Evolutionary conservation across 352 stramenopile genomes (phyloP).

Genomic region (Pythium periplocum): DNA sequence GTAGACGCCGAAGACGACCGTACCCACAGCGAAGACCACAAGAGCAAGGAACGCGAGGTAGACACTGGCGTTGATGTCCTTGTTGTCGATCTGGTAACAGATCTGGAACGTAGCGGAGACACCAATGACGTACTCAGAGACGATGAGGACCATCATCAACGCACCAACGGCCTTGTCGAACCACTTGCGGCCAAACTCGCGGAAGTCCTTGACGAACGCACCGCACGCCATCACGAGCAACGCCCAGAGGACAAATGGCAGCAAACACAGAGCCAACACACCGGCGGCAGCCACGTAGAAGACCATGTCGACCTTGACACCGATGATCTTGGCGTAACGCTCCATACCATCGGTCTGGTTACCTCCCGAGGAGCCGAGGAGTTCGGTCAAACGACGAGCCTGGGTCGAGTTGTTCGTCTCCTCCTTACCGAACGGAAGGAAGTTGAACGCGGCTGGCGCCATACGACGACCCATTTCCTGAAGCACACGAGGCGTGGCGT

Average conservation of each 20-base stretch:
- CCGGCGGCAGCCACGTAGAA: slow-evolving; percentile 78
- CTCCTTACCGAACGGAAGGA: slow-evolving; percentile 61
- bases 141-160: slow-evolving; percentile 80
- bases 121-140: slow-evolving; percentile 80
- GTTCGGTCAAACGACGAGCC: slow-evolving; percentile 15
- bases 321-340: slow-evolving; percentile 69
- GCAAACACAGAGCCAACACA: slow-evolving; percentile 41
- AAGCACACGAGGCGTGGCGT: slow-evolving; percentile 61
- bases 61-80: slow-evolving; percentile 47
- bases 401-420: slow-evolving; percentile 11
- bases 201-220: slow-evolving; percentile 51
- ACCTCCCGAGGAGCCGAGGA: not conserved
- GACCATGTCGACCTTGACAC: slow-evolving; percentile 68
- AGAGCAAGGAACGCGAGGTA: slow-evolving; percentile 64
- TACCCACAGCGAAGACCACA: slow-evolving; percentile 68
- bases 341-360: slow-evolving; percentile 57
- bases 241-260: slow-evolving; percentile 39
- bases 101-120: slow-evolving; percentile 84
- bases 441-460: slow-evolving; percentile 51
- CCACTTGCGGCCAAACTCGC: slow-evolving; percentile 57
- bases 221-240: slow-evolving; percentile 39
- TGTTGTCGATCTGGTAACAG: slow-evolving; percentile 70
- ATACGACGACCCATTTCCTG: slow-evolving; percentile 77
- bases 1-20: slow-evolving; percentile 68
- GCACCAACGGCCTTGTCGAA: slow-evolving; percentile 75